Percentiles rank a stretch among this genome's conserved stretches.
Conservation (phyloP, 306 rosid species). For the Ochetophila trinervis region DNA sequence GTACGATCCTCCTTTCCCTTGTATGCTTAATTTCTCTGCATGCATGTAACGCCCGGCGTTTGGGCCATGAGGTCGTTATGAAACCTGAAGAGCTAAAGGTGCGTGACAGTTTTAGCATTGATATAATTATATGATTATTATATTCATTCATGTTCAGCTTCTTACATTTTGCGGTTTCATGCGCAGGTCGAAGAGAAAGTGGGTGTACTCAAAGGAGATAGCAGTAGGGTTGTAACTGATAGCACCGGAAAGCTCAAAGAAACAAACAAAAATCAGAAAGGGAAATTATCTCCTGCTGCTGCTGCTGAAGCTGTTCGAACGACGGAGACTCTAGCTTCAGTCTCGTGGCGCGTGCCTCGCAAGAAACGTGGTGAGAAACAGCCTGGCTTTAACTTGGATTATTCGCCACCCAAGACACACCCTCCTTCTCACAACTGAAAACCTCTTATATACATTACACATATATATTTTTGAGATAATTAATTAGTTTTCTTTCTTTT, state of each 20-base stretch:
- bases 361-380: slow-evolving; percentile 49
- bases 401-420: slow-evolving; percentile 74
- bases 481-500: too few relatives aligned
- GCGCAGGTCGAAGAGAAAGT: slow-evolving; percentile 38
- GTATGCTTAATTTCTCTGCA: slow-evolving; percentile 51
- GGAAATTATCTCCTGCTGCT: slow-evolving; percentile 5
- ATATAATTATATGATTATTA: background rate
- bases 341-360: slow-evolving; percentile 54
- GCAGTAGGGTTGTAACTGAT: background rate
- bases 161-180: background rate
- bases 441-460: too few relatives aligned
- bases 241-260: background rate
- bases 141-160: background rate
- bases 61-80: slow-evolving; percentile 12
- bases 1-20: slow-evolving; percentile 38
- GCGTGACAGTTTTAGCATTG: background rate
- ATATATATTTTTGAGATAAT: too few relatives aligned
- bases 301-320: background rate
- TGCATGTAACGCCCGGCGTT: slow-evolving; percentile 55
- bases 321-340: slow-evolving; percentile 29
- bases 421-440: slow-evolving; percentile 78
- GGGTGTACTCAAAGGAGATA: slow-evolving; percentile 22
- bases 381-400: slow-evolving; percentile 59
- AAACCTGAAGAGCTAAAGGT: slow-evolving; percentile 41
- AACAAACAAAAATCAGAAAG: slow-evolving; percentile 8